Evolutionary conservation across 2,329 filamentous ascomycete species (phyloP).

Genomic region (Metarhizium sp.): DNA sequence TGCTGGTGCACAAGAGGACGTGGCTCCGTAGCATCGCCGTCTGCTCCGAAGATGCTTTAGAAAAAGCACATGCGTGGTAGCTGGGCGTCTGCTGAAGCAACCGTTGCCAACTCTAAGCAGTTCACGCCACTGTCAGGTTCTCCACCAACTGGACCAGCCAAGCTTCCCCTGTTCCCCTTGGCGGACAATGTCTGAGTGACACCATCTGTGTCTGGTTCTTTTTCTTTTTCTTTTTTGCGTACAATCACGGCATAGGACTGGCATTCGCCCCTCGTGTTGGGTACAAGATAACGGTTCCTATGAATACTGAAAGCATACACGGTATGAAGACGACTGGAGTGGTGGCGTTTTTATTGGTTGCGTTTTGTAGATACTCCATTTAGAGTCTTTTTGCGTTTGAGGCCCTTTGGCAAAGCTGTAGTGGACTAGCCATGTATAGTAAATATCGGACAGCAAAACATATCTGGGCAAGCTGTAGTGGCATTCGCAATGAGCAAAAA

Average conservation of each 20-base stretch:
- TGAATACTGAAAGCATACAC: not conserved
- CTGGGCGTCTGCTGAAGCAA: not conserved
- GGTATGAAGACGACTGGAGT: not conserved
- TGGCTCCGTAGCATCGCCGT: conserved; percentile 17
- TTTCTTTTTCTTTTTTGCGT: not conserved
- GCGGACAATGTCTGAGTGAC: not conserved
- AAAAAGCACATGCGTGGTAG: not conserved
- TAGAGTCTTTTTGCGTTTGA: not conserved
- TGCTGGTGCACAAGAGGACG: conserved; percentile 46
- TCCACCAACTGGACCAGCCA: not conserved
- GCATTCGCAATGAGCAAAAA: too few species aligned
- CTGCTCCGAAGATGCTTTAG: conserved; percentile 25
- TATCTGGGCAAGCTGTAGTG: too few species aligned
- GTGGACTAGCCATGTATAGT: too few species aligned
- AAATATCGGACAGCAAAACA: too few species aligned
- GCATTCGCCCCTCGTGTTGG: not conserved
- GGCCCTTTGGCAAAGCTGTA: not conserved
- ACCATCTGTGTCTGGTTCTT: not conserved
- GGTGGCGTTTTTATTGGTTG: not conserved
- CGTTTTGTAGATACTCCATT: not conserved
- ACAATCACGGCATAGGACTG: not conserved
- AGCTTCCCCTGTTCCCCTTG: not conserved
- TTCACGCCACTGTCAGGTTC: not conserved
- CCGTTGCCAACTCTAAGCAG: not conserved
- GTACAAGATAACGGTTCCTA: not conserved